phyloP scores from a whole-genome alignment of 495 filamentous ascomycete genomes.

The Penicillium pancosmium region DNA sequence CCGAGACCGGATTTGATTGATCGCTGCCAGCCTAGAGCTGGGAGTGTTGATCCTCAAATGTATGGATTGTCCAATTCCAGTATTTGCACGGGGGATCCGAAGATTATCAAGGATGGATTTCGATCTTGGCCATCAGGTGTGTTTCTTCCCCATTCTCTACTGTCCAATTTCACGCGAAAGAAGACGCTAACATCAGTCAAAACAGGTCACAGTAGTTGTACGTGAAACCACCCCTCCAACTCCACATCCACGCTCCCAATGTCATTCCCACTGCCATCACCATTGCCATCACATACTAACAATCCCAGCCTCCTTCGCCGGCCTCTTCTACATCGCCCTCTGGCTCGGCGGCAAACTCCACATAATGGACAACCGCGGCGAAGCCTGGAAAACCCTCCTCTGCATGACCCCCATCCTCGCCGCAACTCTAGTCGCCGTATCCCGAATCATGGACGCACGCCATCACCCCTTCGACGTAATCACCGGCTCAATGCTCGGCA shows the following conservation, averaged over 20 bases:
- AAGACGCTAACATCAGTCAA: conserved; percentile 27
- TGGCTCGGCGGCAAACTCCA: conserved; percentile 59
- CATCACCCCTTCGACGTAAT: conserved; percentile 92
- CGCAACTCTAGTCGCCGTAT: conserved; percentile 57
- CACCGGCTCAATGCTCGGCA: conserved; percentile 70
- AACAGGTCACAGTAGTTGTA: conserved; percentile 59
- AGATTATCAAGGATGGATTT: conserved; percentile 80
- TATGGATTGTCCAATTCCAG: conserved; percentile 62
- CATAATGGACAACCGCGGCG: conserved; percentile 67
- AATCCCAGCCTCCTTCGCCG: conserved; percentile 64
- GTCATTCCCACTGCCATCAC: not conserved
- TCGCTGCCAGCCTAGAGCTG: conserved; percentile 59
- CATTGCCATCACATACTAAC: not conserved
- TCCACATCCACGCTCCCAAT: not conserved
- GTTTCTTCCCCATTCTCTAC: conserved; percentile 1
- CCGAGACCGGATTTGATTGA: conserved; percentile 80
- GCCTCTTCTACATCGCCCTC: conserved; percentile 76
- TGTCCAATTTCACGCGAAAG: not conserved
- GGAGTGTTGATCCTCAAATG: conserved; percentile 37
- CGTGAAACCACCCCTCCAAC: conserved; percentile 11
- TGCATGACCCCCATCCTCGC: conserved; percentile 62
- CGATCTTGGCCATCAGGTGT: conserved; percentile 77
- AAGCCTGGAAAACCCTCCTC: conserved; percentile 72
- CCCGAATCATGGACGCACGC: conserved; percentile 73
- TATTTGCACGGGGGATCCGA: conserved; percentile 69